Evolutionary conservation across 306 rosid genomes (phyloP), one percentile per base, ranked within the genome.

Genomic region (Cucurbita ficifolia): DNA sequence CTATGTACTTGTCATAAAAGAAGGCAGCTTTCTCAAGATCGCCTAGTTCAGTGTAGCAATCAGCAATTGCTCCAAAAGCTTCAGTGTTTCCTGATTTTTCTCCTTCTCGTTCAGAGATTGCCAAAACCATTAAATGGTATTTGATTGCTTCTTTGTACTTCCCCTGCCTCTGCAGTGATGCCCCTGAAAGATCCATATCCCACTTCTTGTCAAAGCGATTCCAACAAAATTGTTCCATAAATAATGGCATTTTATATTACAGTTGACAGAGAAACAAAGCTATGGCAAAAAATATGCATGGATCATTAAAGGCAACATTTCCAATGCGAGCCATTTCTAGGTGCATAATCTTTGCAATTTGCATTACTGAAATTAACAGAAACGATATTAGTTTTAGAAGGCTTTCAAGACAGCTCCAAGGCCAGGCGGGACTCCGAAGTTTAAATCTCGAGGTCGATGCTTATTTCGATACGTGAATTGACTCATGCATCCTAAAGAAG

Each of bases 61-160:
- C 98, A 60, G 99, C 99, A 75, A 91, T 94, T 29, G 99, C 99
- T 39, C 99, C 99, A 64, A 81, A 91, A 36, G 99, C 99, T 86
- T 94, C 99, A 0, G 95, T 86, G 81, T 79, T 91, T 57, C 97
- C 97, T 0, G 99, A 94, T 73, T 89, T 87, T 75, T 91, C 99
- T 77, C 87, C 87, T 86, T 84, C 99, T 61, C 92, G 82, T 73
- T 86, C 82, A 8, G 97, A 95, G 62, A 91, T 86, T 35, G 84
- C 84, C 85, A 95, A 80, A 70, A 95, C 97, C 88, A 86, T 82
- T 6, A 91, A 87, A 79, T 95, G 99, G 78, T 91, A 95, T 40
- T 83, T 89, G 18, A 91, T 87, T 56, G 99, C 96, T 70, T 91
- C 99, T 8, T 85, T 76, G 70, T 91, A 87, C 70, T 88, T 91